Evolutionary conservation across 352 stramenopile genomes (phyloP), one percentile per base, ranked within the genome.

Genomic region (Globisporangium paroecandrum): DNA sequence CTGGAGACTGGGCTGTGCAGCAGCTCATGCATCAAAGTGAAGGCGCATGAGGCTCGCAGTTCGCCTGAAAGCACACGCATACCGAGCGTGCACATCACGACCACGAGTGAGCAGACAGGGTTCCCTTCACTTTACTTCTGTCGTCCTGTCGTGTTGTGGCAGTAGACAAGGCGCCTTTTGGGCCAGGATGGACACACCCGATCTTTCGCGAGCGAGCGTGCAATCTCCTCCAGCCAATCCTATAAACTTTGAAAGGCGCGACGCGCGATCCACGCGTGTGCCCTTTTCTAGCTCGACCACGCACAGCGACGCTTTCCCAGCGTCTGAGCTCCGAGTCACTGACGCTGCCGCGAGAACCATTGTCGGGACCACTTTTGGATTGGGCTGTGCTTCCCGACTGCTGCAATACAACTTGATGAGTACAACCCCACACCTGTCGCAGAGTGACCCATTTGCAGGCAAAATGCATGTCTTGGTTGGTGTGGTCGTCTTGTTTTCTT

Each of bases 121-220:
- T 10, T 29, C 49, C 7, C 47, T 25, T 29, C 49, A 27, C 47
- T 25, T 32, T 32, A 32, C 29, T 32, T 32, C 20, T 15, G 8
- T 56, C n/a, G 49, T 56, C 49, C n/a, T 13, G n/a, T 56, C 49
- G 49, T 56, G n/a, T 51, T n/a, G 41, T 49, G 41, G 41, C 41
- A 49, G 43, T 51, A 51, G 43, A 51, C 43, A 51, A 22, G 43
- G 43, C 43, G 6, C 18, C 43, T 22, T 2, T 15, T 8, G 6
- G 6, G n/a, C 9, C 22, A 56, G 22, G 49, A 56, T 56, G 49
- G 49, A 56, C 49, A 56, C n/a, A 24, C n/a, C 20, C 47, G 49
- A 56, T 56, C 49, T 56, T 56, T 56, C 9, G 43, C 18, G 13
- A 51, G 49, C n/a, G 47, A 6, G 47, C 47, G 38, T 55, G 47